Conservation (phyloP, 768 basidiomycete species). For the Trichaptum fuscoviolaceum region DNA sequence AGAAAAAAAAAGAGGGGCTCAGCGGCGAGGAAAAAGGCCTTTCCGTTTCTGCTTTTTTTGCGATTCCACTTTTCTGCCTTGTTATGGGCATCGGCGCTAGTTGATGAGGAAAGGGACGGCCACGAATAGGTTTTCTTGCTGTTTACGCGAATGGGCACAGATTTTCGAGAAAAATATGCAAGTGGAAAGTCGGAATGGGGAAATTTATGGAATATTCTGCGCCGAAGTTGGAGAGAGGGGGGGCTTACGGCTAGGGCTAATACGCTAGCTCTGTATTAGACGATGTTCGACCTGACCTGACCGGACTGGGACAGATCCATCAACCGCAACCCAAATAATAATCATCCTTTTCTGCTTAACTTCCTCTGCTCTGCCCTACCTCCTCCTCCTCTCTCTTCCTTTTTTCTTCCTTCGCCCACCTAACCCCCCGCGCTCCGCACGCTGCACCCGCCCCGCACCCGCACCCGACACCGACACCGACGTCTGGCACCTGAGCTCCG, state of each 20-base stretch:
- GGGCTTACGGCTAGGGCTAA: not conserved
- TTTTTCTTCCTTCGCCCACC: not conserved
- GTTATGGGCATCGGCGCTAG: not conserved
- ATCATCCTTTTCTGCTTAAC: not conserved
- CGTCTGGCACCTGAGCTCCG: not conserved
- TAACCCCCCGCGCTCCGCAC: not conserved
- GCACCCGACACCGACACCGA: not conserved
- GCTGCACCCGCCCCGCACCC: not conserved
- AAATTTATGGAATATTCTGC: not conserved
- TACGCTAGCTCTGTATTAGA: not conserved
- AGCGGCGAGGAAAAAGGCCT: too few species aligned
- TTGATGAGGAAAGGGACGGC: not conserved
- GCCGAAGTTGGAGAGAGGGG: not conserved
- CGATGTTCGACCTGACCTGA: not conserved
- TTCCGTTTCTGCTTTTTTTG: not conserved
- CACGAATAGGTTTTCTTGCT: too few species aligned
- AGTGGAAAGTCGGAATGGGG: not conserved
- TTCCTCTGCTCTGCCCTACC: not conserved
- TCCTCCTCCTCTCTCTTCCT: not conserved
- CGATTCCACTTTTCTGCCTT: not conserved
- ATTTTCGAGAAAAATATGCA: not conserved
- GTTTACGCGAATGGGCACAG: not conserved
- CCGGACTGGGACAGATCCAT: not conserved
- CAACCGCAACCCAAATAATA: not conserved
- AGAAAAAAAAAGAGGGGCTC: too few species aligned